Evolutionary conservation across 192 early-diverging fungal species (phyloP).

Genomic region (Entomortierella parvispora): DNA sequence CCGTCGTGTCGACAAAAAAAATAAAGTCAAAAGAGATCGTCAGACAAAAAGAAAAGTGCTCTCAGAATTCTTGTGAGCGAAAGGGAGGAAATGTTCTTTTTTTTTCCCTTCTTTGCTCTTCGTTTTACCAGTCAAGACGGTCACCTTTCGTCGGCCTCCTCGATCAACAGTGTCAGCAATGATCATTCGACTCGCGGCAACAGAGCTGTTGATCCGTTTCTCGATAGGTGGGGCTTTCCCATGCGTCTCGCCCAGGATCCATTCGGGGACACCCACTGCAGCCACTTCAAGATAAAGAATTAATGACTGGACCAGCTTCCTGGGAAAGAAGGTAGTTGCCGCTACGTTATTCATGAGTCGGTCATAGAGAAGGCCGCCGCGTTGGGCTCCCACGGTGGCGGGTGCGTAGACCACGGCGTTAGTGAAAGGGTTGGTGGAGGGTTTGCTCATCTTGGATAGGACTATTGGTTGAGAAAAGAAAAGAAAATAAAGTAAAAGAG

Average conservation of each 20-base stretch:
- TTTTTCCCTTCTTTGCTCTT: too few species aligned
- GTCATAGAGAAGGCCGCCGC: constrained; percentile 27
- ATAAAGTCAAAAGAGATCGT: too few species aligned
- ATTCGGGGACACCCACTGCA: constrained; percentile 33
- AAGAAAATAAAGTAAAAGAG: too few species aligned
- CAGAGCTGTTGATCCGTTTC: constrained; percentile 24
- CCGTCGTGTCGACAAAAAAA: too few species aligned
- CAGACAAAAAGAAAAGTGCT: too few species aligned
- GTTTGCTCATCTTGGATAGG: too few species aligned
- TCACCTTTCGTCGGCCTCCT: constrained; percentile 33
- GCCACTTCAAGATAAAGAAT: constrained; percentile 24
- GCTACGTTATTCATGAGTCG: constrained; percentile 4
- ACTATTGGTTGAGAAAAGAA: too few species aligned
- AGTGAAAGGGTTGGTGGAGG: neutral
- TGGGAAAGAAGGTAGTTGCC: constrained; percentile 26
- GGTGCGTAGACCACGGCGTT: constrained; percentile 10
- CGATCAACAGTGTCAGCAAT: constrained; percentile 11
- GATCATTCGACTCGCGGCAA: constrained; percentile 19
- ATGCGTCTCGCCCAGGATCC: constrained; percentile 26
- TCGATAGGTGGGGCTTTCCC: constrained; percentile 9
- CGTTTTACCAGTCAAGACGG: constrained; percentile 39
- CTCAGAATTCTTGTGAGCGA: too few species aligned
- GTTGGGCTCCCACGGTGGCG: constrained; percentile 24
- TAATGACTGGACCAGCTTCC: constrained; percentile 9
- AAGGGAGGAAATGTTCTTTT: too few species aligned